Evolutionary conservation across 192 early-diverging fungal species (phyloP), one percentile per base, ranked within the genome.

Genomic region (Phycomyces blakesleeanus): DNA sequence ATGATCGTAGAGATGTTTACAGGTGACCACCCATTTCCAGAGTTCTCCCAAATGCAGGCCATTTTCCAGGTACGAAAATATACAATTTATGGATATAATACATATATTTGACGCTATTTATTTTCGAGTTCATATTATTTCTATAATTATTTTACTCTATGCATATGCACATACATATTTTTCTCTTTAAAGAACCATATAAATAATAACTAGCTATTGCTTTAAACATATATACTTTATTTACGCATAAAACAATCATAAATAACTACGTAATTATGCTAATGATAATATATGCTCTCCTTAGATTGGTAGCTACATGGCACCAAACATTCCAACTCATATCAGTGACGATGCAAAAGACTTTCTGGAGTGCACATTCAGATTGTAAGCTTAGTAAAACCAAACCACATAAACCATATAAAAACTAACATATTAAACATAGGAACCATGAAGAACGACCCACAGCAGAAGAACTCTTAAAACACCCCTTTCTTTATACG

Each of bases 1-100:
- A 81, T 98, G 64, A 84, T 95, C 0, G 87, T 97, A n/a, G 97
- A 99, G 78, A 99, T 99, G 97, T 89, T 99, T 66, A 97, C 95
- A 0, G 94, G 93, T 7, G 80, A 86, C 10, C 93, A 97, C 72
- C 97, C 97, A 9, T 99, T 87, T 71, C 86, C 90, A 21, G 84
- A 86, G 51, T 86, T 84, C 54, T 85, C 86, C 21, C 89, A 91
- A 69, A 84, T 91, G 84, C 90, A 90, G 71, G 90, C 90, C 9
- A 84, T 93, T 56, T 91, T 88, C 72, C 83, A 86, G 72, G 83
- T 86, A 54, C 78, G 77, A 42, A 69, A 63, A 72, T 76, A 73
- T 8, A 63, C 67, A 20, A 64, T 69, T 60, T 44, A 76, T 79
- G 77, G 68, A 64, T 81, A 67, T 20, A 34, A 34, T 34, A 34